phyloP scores from a whole-genome alignment of 1,284 basidiomycete genomes.

The Ceratobasidium sp. region DNA sequence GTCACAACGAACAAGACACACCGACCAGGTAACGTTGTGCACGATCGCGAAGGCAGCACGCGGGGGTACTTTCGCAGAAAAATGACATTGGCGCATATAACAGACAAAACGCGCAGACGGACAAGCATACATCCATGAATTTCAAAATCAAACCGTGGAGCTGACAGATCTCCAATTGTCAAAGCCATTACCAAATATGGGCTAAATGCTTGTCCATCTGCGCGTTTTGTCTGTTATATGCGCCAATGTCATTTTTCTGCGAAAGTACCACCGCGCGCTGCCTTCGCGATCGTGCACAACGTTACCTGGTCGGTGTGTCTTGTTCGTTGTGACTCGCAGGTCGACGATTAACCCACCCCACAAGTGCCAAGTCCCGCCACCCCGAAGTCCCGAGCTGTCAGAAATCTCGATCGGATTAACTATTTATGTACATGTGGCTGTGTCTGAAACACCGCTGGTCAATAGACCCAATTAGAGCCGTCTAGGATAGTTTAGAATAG shows the following conservation, averaged over 20 bases:
- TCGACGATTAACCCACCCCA: background rate
- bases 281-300: background rate
- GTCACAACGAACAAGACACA: background rate
- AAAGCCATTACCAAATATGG: background rate
- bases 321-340: background rate
- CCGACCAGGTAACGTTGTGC: background rate
- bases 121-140: background rate
- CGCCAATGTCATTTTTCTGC: slow-evolving; percentile 1
- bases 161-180: background rate
- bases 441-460: background rate
- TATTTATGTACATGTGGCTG: slow-evolving; percentile 3
- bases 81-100: background rate
- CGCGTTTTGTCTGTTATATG: background rate
- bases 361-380: background rate
- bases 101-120: slow-evolving; percentile 6
- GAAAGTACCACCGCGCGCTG: background rate
- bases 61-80: background rate
- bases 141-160: slow-evolving; percentile 3
- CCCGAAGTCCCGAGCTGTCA: background rate
- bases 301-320: background rate
- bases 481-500: background rate
- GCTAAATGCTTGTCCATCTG: background rate
- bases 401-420: background rate
- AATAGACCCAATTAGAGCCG: background rate
- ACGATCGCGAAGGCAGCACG: background rate